Conservation (phyloP, 345 rosid species). For the Excoecaria agallocha region DNA sequence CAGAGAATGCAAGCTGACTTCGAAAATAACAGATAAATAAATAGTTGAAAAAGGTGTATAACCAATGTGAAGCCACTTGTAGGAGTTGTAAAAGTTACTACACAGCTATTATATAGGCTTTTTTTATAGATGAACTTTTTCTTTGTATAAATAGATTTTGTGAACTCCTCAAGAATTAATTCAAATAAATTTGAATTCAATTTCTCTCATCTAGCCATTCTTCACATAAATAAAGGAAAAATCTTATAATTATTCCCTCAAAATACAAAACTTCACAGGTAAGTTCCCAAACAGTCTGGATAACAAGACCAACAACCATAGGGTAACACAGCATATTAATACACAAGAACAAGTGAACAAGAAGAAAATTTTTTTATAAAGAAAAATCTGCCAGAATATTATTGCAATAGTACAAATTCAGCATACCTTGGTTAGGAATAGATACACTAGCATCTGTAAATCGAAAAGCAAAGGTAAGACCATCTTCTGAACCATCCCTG, state of each 20-base stretch:
- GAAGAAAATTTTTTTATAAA: not conserved
- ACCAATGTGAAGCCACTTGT: no score
- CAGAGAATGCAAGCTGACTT: not conserved
- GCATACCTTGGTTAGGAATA: conserved; percentile 83
- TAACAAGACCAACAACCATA: not conserved
- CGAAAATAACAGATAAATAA: not conserved
- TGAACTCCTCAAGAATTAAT: no score
- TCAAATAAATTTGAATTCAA: no score
- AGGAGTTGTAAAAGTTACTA: no score
- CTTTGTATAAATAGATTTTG: no score
- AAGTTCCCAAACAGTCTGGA: not conserved
- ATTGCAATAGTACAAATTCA: conserved; percentile 17
- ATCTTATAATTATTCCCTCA: not conserved
- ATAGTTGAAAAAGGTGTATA: no score
- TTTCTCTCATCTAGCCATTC: no score
- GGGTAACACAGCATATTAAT: not conserved
- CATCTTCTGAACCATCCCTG: conserved; percentile 91
- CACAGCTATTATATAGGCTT: no score
- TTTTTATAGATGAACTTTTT: no score
- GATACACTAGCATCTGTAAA: conserved; percentile 83
- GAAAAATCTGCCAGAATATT: not conserved
- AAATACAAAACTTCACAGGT: not conserved
- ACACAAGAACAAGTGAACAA: not conserved
- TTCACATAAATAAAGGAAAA: no score
- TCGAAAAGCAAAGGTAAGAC: conserved; percentile 90